Percentiles rank a stretch among this genome's conserved stretches.
Evolutionary conservation across 768 basidiomycete species (phyloP).

Genomic region (Neoboletus subvelutipes): DNA sequence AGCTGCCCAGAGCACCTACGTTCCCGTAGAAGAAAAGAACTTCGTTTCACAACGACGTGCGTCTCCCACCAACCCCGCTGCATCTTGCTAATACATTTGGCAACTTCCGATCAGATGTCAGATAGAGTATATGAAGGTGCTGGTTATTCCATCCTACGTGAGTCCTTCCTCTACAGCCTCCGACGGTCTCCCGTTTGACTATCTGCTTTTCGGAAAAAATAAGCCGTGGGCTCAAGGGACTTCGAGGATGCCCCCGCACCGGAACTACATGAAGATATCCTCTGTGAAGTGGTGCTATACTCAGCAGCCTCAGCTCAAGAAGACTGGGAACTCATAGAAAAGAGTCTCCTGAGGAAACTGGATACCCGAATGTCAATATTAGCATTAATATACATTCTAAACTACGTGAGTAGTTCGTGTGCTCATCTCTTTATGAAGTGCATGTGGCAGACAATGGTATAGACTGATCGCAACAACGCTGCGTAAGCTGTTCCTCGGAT

Average conservation of each 20-base stretch:
- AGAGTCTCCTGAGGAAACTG: conserved; percentile 39
- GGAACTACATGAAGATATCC: not conserved
- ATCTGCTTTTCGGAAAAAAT: not conserved
- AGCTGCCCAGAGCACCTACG: not conserved
- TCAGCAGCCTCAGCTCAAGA: conserved; percentile 7
- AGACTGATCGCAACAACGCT: conserved; percentile 75
- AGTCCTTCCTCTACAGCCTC: not conserved
- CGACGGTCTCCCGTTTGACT: not conserved
- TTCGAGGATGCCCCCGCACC: not conserved
- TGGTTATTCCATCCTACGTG: conserved; percentile 19
- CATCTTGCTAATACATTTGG: not conserved
- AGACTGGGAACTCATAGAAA: conserved; percentile 40
- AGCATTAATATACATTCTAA: conserved; percentile 36
- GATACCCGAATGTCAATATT: conserved; percentile 37
- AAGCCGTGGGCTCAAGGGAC: conserved; percentile 8
- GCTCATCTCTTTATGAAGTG: not conserved
- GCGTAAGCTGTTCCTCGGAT: conserved; percentile 40
- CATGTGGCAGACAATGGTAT: not conserved
- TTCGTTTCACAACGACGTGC: not conserved
- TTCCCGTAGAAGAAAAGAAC: not conserved
- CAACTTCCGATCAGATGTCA: conserved; percentile 7
- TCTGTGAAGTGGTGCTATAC: not conserved
- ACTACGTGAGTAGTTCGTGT: conserved; percentile 29
- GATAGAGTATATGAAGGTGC: conserved; percentile 5
- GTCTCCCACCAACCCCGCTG: not conserved